Percentiles rank a stretch among this genome's conserved stretches.
These are phyloP conservation scores for Carnegiea gigantea DNA, from an alignment of 179 eudicot genomes.

Conservation along the genomic window DNA sequence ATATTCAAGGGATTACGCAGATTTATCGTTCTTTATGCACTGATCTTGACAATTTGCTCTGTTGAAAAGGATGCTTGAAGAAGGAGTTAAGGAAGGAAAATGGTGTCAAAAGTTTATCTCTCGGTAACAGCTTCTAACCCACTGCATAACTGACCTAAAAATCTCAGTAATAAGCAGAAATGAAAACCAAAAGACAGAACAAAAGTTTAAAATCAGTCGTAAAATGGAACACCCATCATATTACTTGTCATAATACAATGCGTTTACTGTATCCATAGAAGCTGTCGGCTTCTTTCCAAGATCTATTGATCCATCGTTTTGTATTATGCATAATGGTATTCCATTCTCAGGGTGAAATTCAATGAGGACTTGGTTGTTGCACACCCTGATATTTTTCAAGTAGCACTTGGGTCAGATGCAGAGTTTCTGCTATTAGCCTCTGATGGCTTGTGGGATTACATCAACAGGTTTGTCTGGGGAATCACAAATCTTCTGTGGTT, in stretches of 20 bases:
- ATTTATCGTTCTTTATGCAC: constrained; percentile 3
- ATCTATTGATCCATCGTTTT: background rate
- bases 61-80: constrained; percentile 70
- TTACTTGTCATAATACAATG: background rate
- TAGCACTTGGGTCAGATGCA: constrained; percentile 66
- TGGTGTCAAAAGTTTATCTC: constrained; percentile 83
- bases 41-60: constrained; percentile 22
- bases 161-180: background rate
- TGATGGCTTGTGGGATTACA: constrained; percentile 98
- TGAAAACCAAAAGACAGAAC: background rate
- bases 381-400: constrained; percentile 71
- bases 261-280: background rate
- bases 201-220: background rate
- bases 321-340: background rate
- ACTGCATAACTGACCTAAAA: background rate
- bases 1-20: background rate
- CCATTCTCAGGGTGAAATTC: constrained; percentile 53
- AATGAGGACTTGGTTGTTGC: constrained; percentile 79
- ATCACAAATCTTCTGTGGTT: background rate
- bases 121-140: constrained; percentile 45
- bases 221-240: background rate
- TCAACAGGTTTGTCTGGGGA: constrained; percentile 56
- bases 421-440: constrained; percentile 82
- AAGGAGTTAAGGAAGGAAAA: constrained; percentile 77
- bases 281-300: background rate